Evolutionary conservation across 208 protist species (phyloP).

Genomic region (Crithidia sp.): DNA sequence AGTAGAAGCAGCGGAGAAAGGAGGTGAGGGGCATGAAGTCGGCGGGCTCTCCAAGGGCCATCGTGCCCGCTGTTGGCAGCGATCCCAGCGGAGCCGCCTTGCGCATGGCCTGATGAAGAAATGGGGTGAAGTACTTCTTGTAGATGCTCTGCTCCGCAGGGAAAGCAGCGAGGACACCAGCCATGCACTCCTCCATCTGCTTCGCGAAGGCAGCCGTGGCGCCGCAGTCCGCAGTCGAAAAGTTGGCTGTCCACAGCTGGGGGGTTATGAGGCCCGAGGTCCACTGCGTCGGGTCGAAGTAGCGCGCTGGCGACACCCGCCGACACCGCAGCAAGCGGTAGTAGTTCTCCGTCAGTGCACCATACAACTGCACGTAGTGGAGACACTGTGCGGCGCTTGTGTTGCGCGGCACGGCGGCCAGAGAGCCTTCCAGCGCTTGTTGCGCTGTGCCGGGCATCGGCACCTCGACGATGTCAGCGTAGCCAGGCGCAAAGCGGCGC

Average conservation of each 20-base stretch:
- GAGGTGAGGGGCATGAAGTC: slow-evolving; percentile 33
- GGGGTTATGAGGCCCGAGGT: slow-evolving; percentile 27
- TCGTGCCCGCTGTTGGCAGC: background rate
- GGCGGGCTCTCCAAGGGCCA: slow-evolving; percentile 1
- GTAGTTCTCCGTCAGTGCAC: slow-evolving; percentile 40
- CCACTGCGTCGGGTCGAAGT: slow-evolving; percentile 33
- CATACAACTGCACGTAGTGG: slow-evolving; percentile 56
- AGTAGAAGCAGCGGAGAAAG: slow-evolving; percentile 62
- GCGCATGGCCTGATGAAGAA: slow-evolving; percentile 13
- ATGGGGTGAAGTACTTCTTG: slow-evolving; percentile 10
- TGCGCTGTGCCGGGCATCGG: slow-evolving; percentile 25
- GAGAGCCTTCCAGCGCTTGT: slow-evolving; percentile 3
- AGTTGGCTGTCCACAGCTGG: slow-evolving; percentile 29
- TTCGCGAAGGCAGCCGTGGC: slow-evolving; percentile 17
- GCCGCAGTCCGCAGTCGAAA: slow-evolving; percentile 13
- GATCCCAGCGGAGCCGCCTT: background rate
- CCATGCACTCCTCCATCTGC: slow-evolving; percentile 14
- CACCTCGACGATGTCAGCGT: slow-evolving; percentile 36
- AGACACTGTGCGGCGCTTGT: slow-evolving; percentile 70
- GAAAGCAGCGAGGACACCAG: slow-evolving; percentile 4
- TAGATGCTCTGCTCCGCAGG: slow-evolving; percentile 25
- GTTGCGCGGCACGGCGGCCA: slow-evolving; percentile 24
- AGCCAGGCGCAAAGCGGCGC: slow-evolving; percentile 53
- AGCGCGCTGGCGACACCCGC: slow-evolving; percentile 1
- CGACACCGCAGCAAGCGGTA: slow-evolving; percentile 26